Conservation (phyloP, 2,329 filamentous ascomycete species). For the Colletotrichum sp. region DNA sequence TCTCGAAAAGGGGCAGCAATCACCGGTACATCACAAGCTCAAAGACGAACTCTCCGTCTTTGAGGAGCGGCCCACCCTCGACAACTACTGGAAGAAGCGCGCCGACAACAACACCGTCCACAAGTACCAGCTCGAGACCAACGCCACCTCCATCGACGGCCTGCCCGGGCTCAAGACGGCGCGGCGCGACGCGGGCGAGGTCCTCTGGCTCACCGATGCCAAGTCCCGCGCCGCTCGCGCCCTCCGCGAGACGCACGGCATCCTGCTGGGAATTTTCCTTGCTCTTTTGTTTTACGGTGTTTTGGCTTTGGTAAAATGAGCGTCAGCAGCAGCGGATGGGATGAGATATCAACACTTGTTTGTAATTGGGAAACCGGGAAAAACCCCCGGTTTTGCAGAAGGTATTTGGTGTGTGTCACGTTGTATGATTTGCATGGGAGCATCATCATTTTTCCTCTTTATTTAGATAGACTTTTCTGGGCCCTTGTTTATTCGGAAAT, state of each 20-base stretch:
- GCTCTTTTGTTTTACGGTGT: constrained; percentile 15
- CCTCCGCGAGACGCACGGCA: constrained; percentile 13
- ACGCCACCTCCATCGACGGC: constrained; percentile 62
- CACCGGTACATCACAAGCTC: background rate
- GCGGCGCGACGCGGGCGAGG: constrained; percentile 53
- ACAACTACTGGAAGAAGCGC: constrained; percentile 53
- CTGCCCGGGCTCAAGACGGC: constrained; percentile 62
- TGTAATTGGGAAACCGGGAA: background rate
- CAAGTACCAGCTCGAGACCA: constrained; percentile 62
- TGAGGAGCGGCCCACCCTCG: constrained; percentile 61
- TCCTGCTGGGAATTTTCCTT: constrained; percentile 24
- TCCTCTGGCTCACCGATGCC: constrained; percentile 47
- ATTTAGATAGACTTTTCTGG: constrained; percentile 9
- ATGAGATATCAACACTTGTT: background rate
- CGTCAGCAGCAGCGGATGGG: background rate
- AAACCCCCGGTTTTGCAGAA: background rate
- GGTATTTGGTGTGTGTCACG: background rate
- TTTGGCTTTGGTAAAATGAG: background rate
- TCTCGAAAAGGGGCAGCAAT: constrained; percentile 23
- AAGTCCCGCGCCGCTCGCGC: background rate
- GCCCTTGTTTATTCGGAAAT: background rate
- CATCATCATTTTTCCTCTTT: background rate
- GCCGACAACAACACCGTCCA: constrained; percentile 53
- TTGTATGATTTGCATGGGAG: background rate
- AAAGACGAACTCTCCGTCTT: constrained; percentile 46